phyloP scores from a whole-genome alignment of 148 eudicot genomes.

The Vaccinium corymbosum region DNA sequence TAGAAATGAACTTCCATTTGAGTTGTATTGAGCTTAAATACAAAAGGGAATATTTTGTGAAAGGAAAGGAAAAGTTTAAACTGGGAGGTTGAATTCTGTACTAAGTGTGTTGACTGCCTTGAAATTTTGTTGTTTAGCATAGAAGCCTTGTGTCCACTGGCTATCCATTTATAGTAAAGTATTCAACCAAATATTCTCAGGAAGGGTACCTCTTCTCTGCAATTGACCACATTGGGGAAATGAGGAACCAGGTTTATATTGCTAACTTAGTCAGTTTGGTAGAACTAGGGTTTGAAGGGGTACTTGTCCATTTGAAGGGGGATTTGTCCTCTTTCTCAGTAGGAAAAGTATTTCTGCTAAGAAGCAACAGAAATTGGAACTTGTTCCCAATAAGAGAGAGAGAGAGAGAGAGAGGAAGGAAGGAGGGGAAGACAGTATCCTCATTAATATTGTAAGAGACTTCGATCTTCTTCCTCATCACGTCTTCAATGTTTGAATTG shows the following conservation, averaged over 20 bases:
- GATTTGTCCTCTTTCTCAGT: background rate
- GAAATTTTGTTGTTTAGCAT: background rate
- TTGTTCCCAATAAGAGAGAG: background rate
- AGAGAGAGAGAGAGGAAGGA: background rate
- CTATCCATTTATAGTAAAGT: background rate
- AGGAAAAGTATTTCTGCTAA: background rate
- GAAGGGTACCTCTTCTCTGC: background rate
- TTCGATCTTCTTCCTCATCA: background rate
- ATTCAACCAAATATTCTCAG: background rate
- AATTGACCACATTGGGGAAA: background rate
- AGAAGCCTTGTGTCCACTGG: background rate
- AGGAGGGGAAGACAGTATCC: too few species aligned
- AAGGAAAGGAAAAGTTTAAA: background rate
- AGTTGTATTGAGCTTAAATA: background rate
- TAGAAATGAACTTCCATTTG: background rate
- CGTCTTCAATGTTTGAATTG: background rate
- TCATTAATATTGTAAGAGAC: background rate
- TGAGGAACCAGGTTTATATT: background rate
- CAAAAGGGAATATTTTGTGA: background rate
- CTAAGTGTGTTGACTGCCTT: background rate
- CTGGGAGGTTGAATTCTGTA: background rate
- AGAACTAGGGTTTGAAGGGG: background rate
- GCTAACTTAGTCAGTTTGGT: background rate
- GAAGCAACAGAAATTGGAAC: background rate
- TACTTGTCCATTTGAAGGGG: background rate